Evolutionary conservation across 2,329 filamentous ascomycete genomes (phyloP).

Genomic region (Colletotrichum eremochloae): DNA sequence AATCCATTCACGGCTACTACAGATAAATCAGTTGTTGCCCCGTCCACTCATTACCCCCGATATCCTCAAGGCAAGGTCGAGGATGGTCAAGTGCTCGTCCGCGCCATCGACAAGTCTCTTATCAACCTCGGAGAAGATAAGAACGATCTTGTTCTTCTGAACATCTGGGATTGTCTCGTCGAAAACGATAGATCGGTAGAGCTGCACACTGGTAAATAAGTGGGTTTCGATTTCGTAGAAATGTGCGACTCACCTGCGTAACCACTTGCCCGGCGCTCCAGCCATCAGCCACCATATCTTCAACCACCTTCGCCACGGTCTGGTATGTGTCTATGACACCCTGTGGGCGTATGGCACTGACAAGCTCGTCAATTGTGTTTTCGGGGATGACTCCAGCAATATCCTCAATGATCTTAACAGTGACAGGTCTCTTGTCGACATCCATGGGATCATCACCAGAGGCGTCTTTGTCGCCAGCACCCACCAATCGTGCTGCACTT

Average conservation of each 20-base stretch:
- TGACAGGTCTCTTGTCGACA: slow-evolving; percentile 72
- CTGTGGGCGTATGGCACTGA: slow-evolving; percentile 81
- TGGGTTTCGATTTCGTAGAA: not conserved
- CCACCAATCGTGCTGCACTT: slow-evolving; percentile 90
- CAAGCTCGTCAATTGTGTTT: slow-evolving; percentile 76
- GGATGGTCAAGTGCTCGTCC: slow-evolving; percentile 91
- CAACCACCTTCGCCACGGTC: slow-evolving; percentile 82
- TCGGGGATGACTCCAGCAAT: slow-evolving; percentile 95
- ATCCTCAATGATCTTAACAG: slow-evolving; percentile 86
- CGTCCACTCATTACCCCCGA: slow-evolving; percentile 74
- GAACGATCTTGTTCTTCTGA: slow-evolving; percentile 91
- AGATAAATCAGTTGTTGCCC: slow-evolving; percentile 43
- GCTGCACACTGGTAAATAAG: slow-evolving; percentile 55
- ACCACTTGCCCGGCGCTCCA: slow-evolving; percentile 96
- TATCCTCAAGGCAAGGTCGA: slow-evolving; percentile 87
- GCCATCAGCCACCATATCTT: slow-evolving; percentile 93
- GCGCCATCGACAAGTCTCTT: slow-evolving; percentile 95
- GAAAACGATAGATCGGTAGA: slow-evolving; percentile 86
- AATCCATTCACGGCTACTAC: not conserved
- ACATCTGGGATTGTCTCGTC: slow-evolving; percentile 87
- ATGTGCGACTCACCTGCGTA: slow-evolving; percentile 70
- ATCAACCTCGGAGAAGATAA: slow-evolving; percentile 93
- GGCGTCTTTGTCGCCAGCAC: slow-evolving; percentile 67
- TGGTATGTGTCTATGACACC: slow-evolving; percentile 76
- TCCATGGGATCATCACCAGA: slow-evolving; percentile 75